phyloP scores from a whole-genome alignment of 352 stramenopile genomes.

The Phytophthora pseudosyringae region DNA sequence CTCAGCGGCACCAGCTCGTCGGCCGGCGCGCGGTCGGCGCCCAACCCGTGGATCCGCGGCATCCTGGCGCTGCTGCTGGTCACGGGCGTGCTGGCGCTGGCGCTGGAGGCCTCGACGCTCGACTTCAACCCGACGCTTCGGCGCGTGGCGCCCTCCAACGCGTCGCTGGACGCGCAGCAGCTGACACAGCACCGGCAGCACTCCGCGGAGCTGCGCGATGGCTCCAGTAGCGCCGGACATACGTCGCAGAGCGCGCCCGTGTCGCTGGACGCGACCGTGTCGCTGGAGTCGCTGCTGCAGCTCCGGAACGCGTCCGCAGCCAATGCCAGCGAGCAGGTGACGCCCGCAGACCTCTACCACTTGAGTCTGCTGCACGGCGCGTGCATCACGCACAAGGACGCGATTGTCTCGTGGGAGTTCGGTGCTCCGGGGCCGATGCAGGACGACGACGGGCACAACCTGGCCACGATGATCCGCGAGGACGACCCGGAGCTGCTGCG shows the following conservation, averaged over 20 bases:
- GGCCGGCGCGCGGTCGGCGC: neutral
- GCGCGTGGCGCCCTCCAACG: conserved; percentile 24
- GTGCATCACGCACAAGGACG: conserved; percentile 52
- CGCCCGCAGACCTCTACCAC: conserved; percentile 45
- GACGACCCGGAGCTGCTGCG: conserved; percentile 49
- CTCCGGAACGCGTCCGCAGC: conserved; percentile 15
- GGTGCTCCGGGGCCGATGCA: conserved; percentile 28
- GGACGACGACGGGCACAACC: conserved; percentile 25
- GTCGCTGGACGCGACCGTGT: conserved; percentile 14
- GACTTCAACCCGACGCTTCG: conserved; percentile 39
- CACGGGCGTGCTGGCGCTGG: conserved; percentile 37
- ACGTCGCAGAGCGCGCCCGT: conserved; percentile 10
- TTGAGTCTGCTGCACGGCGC: conserved; percentile 58
- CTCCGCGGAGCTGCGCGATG: neutral
- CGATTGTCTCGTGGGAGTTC: conserved; percentile 56
- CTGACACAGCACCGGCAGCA: conserved; percentile 10
- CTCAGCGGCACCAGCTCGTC: conserved; percentile 2
- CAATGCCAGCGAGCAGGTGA: conserved; percentile 30
- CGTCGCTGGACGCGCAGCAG: conserved; percentile 12
- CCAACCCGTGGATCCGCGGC: conserved; percentile 34
- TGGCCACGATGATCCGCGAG: conserved; percentile 37
- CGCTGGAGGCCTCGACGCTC: conserved; percentile 39
- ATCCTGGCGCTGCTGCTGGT: conserved; percentile 38
- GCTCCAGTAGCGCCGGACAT: neutral
- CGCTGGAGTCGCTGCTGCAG: conserved; percentile 20